phyloP scores from a whole-genome alignment of 441 rosid genomes.

The Croton laevigatus region DNA sequence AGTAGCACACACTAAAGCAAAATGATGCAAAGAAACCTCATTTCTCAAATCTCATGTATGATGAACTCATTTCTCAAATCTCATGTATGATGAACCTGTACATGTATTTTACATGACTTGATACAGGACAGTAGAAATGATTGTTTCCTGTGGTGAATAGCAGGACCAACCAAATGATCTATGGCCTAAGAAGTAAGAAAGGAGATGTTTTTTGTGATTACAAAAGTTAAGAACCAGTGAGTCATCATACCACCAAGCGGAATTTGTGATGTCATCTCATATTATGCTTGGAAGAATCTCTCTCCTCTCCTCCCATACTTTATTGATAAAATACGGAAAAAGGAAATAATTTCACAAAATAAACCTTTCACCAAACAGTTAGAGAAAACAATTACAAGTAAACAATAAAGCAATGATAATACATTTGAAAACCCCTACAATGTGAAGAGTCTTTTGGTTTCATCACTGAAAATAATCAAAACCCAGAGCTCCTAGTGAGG shows the following conservation, averaged over 20 bases:
- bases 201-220: background rate
- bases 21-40: background rate
- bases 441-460: background rate
- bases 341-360: background rate
- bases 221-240: background rate
- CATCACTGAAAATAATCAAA: background rate
- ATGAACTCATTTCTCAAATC: background rate
- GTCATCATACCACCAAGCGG: background rate
- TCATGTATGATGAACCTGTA: background rate
- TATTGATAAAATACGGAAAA: background rate
- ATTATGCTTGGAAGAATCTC: constrained; percentile 1
- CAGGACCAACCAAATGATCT: background rate
- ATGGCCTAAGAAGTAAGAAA: background rate
- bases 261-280: background rate
- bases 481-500: background rate
- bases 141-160: background rate
- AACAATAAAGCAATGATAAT: background rate
- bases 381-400: background rate
- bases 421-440: background rate
- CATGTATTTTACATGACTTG: background rate
- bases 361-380: background rate
- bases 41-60: background rate
- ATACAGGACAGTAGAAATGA: background rate
- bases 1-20: too few relatives aligned
- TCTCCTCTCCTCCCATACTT: background rate